phyloP scores from a whole-genome alignment of 305 asterid species.

The Solanum hybrid region DNA sequence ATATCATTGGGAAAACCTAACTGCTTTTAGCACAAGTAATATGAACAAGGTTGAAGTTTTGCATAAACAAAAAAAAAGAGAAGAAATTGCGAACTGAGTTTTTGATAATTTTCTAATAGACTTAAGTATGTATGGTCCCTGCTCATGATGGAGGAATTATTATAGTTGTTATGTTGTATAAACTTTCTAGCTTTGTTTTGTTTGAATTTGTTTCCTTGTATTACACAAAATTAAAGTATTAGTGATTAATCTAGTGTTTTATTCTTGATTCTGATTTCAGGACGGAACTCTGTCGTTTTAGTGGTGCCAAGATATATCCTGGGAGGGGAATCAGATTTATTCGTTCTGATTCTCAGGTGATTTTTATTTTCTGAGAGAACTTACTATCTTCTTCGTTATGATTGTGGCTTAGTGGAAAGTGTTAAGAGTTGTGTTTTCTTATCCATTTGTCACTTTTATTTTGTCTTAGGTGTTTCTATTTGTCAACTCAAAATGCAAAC shows the following conservation, averaged over 20 bases:
- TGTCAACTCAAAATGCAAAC: conserved; percentile 11
- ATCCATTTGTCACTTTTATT: background rate
- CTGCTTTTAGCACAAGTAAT: background rate
- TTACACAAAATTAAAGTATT: background rate
- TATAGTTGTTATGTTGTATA: too few relatives aligned
- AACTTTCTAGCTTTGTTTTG: background rate
- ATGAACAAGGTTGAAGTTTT: too few relatives aligned
- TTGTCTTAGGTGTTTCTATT: conserved; percentile 7
- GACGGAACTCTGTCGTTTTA: conserved; percentile 9
- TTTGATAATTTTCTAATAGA: too few relatives aligned
- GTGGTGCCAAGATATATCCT: conserved; percentile 15
- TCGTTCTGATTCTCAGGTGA: conserved; percentile 6
- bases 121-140: too few relatives aligned
- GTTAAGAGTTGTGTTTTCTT: background rate
- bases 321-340: conserved; percentile 9
- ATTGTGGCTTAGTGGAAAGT: background rate
- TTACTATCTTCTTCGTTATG: background rate
- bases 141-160: too few relatives aligned
- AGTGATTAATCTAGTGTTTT: background rate
- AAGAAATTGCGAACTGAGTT: too few relatives aligned
- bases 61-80: too few relatives aligned
- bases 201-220: background rate
- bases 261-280: background rate
- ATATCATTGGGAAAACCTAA: background rate
- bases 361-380: background rate